Base-by-base conservation (phyloP, 2,329 filamentous ascomycete genomes). In the Pestalotiopsis sp. region DNA sequence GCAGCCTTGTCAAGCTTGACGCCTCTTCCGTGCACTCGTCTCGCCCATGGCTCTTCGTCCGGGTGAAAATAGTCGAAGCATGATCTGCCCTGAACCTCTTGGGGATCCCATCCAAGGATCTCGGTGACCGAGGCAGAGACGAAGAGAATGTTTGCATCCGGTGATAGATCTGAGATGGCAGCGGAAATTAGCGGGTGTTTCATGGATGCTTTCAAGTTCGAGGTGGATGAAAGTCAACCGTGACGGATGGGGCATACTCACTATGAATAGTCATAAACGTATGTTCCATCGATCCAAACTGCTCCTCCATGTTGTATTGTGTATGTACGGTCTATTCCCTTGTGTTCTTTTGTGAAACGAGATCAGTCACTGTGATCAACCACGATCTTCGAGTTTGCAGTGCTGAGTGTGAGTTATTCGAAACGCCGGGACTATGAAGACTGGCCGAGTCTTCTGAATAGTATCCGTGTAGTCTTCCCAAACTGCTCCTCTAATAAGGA, bases 221-320 rank as follows among this genome's bases (percentile, higher is more conserved):
- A 56, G 23, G 23, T 27, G 12, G n/a, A 38, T 27, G 38, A 39
- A 14, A 52, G 17, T 9, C 36, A 3, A n/a, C 12, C 25, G 14
- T n/a, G n/a, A 7, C 9, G 25, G 27, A n/a, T 4, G 12, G 17
- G 5, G 7, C 4, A 31, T 49, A 84, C 90, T 83, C 82, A 93
- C 94, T 94, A 78, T 96, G 94, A 78, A 97, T 96, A 74, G 93
- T 94, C 83, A 97, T 96, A 82, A 97, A 97, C 39, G 94, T 96
- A 74, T 92, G 92, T 81, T 95, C 92, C 92, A 94, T 93, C 72
- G 77, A 79, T 69, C 74, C 71, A 72, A 72, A 69, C 70, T 66
- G 70, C 73, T 72, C 64, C 69, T 73, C 71, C 70, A 71, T 62
- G 66, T 67, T 74, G 69, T 73, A 11, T 13, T 13, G 27, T 62